Evolutionary conservation across 169 alveolate species (phyloP).

Genomic region (Eimeria praecox): DNA sequence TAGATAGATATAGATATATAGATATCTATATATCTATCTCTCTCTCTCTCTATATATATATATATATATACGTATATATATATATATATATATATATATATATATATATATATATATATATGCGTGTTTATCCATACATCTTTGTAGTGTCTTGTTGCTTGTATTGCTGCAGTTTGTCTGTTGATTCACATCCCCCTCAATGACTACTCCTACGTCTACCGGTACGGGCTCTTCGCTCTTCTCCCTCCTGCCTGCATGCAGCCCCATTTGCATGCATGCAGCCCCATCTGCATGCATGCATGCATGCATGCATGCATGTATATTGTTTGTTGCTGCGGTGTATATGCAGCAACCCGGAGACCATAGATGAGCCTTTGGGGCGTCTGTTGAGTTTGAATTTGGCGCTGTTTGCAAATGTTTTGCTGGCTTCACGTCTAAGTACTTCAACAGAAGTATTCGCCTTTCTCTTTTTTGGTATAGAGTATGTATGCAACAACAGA

Average conservation of each 20-base stretch:
- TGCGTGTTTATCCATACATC: background rate
- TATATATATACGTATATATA: no score
- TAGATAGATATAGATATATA: no score
- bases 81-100: no score
- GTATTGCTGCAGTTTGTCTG: constrained; percentile 54
- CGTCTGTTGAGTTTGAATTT: constrained; percentile 74
- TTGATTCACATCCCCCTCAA: constrained; percentile 62
- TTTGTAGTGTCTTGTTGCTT: background rate
- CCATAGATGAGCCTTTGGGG: constrained; percentile 60
- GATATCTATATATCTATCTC: no score
- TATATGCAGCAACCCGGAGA: constrained; percentile 63
- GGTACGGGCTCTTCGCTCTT: background rate
- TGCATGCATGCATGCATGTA: background rate
- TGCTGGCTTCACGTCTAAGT: constrained; percentile 71
- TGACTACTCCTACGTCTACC: constrained; percentile 76
- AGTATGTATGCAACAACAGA: background rate
- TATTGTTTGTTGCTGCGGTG: background rate
- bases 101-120: background rate
- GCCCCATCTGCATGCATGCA: background rate
- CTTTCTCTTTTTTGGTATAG: constrained; percentile 65
- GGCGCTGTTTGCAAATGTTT: constrained; percentile 71
- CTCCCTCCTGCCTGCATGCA: no score
- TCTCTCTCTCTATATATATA: no score
- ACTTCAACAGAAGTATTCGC: constrained; percentile 75
- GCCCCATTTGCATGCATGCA: background rate